A percentile compares a stretch with the other conserved stretches of the same genome.
Conservation (phyloP, 2,329 filamentous ascomycete species). For the Pyrenophora graminea region DNA sequence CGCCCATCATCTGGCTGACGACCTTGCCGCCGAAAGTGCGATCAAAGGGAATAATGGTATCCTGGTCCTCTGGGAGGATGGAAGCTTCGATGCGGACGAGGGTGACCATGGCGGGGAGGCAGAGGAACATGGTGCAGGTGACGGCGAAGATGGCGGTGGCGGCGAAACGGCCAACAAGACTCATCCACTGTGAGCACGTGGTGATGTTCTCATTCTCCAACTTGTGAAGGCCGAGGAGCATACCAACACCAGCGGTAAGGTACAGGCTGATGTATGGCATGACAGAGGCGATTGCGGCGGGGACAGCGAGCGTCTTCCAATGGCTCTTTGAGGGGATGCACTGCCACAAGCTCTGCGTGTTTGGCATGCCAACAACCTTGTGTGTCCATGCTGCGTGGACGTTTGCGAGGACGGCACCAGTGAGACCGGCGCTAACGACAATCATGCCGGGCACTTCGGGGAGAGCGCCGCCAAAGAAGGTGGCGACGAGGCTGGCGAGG, state of each 20-base stretch:
- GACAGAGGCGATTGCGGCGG: constrained; percentile 67
- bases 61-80: constrained; percentile 77
- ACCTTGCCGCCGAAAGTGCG: constrained; percentile 80
- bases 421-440: constrained; percentile 60
- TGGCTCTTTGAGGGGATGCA: constrained; percentile 70
- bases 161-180: constrained; percentile 49
- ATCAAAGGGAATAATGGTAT: constrained; percentile 89
- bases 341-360: constrained; percentile 62
- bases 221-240: constrained; percentile 45
- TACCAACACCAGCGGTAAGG: constrained; percentile 53
- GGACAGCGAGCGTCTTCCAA: constrained; percentile 70
- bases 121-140: constrained; percentile 65
- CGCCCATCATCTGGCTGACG: constrained; percentile 73
- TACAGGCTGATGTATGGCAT: constrained; percentile 59
- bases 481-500: constrained; percentile 45
- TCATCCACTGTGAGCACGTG: constrained; percentile 40
- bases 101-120: constrained; percentile 78
- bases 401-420: constrained; percentile 66
- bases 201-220: constrained; percentile 39
- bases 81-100: constrained; percentile 85
- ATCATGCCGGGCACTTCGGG: constrained; percentile 51
- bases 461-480: constrained; percentile 52
- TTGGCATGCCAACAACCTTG: constrained; percentile 75
- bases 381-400: constrained; percentile 82
- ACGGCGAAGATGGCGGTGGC: constrained; percentile 45